Evolutionary conservation across 768 basidiomycete species (phyloP).

Genomic region (Piloderma croceum): DNA sequence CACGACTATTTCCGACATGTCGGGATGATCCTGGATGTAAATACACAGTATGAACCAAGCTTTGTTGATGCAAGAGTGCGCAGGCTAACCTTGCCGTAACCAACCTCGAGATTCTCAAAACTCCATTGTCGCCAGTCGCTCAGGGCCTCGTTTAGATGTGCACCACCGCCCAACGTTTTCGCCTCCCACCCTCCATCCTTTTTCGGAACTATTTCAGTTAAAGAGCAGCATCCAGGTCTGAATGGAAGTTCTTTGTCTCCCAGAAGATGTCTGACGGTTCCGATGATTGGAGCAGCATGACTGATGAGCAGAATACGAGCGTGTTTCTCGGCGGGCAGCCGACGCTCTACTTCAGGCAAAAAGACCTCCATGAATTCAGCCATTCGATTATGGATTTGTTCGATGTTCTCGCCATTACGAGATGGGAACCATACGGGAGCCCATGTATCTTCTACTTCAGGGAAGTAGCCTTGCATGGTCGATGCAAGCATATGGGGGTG

Average conservation of each 20-base stretch:
- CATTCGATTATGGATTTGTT: constrained; percentile 55
- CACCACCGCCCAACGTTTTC: constrained; percentile 45
- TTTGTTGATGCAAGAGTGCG: too few species aligned
- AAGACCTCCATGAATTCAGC: constrained; percentile 48
- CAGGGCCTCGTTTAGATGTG: constrained; percentile 52
- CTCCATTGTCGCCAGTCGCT: constrained; percentile 81
- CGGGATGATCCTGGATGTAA: too few species aligned
- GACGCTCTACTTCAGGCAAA: constrained; percentile 43
- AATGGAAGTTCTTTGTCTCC: constrained; percentile 48
- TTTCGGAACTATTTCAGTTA: constrained; percentile 55
- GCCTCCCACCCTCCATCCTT: constrained; percentile 46
- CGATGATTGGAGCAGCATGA: constrained; percentile 73
- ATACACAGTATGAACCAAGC: too few species aligned
- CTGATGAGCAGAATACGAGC: constrained; percentile 56
- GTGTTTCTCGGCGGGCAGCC: too few species aligned
- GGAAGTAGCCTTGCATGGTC: constrained; percentile 51
- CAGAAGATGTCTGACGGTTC: constrained; percentile 55
- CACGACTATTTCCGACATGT: too few species aligned
- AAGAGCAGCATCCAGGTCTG: constrained; percentile 69
- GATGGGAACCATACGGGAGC: constrained; percentile 61
- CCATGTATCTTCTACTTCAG: constrained; percentile 56
- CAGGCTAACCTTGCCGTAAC: constrained; percentile 56
- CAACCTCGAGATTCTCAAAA: constrained; percentile 63
- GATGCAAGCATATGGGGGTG: constrained; percentile 63
- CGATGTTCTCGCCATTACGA: constrained; percentile 66